Percentiles rank a stretch among this genome's conserved stretches.
These are phyloP conservation scores for Psilocybe mexicana DNA, from an alignment of 1,284 basidiomycete genomes.

Conservation along the genomic window DNA sequence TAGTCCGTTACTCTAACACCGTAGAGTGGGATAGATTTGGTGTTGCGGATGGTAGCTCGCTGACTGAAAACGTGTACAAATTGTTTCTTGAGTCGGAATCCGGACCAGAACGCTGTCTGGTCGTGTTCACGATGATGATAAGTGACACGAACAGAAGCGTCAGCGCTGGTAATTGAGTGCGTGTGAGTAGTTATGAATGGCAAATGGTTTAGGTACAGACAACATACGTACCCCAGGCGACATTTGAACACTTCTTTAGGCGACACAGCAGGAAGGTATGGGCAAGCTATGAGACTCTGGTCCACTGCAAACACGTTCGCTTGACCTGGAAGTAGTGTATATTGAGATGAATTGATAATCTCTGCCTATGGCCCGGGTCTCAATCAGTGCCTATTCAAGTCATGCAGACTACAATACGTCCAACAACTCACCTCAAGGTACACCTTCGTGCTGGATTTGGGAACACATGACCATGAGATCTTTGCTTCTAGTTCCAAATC, in stretches of 20 bases:
- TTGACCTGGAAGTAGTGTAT: conserved; percentile 34
- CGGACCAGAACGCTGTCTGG: conserved; percentile 24
- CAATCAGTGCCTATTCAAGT: not conserved
- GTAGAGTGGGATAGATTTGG: conserved; percentile 28
- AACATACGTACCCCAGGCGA: conserved; percentile 33
- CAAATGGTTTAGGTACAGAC: not conserved
- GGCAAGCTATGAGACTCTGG: conserved; percentile 37
- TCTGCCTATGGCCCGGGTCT: conserved; percentile 32
- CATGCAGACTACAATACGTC: not conserved
- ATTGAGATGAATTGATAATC: conserved; percentile 40
- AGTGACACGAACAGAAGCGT: conserved; percentile 31
- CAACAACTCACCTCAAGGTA: conserved; percentile 24
- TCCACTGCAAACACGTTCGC: conserved; percentile 42
- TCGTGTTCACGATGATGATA: conserved; percentile 28
- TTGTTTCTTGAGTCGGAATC: conserved; percentile 27
- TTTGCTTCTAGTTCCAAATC: conserved; percentile 29
- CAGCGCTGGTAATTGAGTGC: conserved; percentile 23
- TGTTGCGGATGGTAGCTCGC: conserved; percentile 34
- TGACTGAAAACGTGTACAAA: conserved; percentile 28
- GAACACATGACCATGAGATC: conserved; percentile 35
- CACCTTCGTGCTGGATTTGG: conserved; percentile 30
- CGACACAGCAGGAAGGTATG: conserved; percentile 32
- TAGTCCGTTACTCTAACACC: conserved; percentile 36
- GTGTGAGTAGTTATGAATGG: not conserved
- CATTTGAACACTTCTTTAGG: conserved; percentile 33